Percentiles rank a stretch among this genome's conserved stretches.
Evolutionary conservation across 225 moss, liverwort and hornwort genomes (phyloP).

Genomic region (Sphagnum contortum): DNA sequence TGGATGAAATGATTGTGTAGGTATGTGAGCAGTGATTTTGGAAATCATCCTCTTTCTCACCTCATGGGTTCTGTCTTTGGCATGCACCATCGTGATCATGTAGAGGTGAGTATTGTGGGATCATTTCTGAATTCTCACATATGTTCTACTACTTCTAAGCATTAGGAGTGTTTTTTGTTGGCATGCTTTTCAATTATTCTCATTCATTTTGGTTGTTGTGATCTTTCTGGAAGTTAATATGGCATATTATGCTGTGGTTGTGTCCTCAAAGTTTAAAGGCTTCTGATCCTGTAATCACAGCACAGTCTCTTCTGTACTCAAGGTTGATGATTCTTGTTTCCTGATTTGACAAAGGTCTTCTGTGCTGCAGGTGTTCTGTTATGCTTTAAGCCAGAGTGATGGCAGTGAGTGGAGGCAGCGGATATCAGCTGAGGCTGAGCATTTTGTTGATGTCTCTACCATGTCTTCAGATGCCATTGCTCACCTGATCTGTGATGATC

Average conservation of each 20-base stretch:
- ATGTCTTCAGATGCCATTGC: conserved; percentile 78
- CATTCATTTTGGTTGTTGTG: too few relatives aligned
- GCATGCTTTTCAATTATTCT: too few relatives aligned
- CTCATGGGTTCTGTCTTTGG: conserved; percentile 94
- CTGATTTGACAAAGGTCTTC: too few relatives aligned
- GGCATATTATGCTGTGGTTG: too few relatives aligned
- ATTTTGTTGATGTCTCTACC: conserved; percentile 88
- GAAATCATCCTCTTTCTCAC: conserved; percentile 90
- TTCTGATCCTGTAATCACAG: too few relatives aligned
- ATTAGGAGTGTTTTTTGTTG: too few relatives aligned
- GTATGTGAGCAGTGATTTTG: conserved; percentile 93
- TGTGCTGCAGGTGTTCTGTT: conserved; percentile 74
- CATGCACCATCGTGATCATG: conserved; percentile 73
- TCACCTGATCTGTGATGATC: conserved; percentile 64
- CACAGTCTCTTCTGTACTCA: too few relatives aligned
- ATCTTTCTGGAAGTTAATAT: too few relatives aligned
- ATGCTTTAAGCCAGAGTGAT: conserved; percentile 91
- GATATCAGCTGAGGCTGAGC: conserved; percentile 84
- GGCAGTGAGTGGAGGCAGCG: conserved; percentile 98
- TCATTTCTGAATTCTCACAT: neutral
- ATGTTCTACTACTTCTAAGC: too few relatives aligned
- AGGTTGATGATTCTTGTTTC: too few relatives aligned
- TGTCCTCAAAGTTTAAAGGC: too few relatives aligned
- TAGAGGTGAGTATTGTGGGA: conserved; percentile 46
- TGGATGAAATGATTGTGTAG: conserved; percentile 16